These are phyloP conservation scores for Hamiltosporidium tvaerminnensis DNA, from an alignment of 371 early-diverging fungal genomes.

Conservation along the genomic window DNA sequence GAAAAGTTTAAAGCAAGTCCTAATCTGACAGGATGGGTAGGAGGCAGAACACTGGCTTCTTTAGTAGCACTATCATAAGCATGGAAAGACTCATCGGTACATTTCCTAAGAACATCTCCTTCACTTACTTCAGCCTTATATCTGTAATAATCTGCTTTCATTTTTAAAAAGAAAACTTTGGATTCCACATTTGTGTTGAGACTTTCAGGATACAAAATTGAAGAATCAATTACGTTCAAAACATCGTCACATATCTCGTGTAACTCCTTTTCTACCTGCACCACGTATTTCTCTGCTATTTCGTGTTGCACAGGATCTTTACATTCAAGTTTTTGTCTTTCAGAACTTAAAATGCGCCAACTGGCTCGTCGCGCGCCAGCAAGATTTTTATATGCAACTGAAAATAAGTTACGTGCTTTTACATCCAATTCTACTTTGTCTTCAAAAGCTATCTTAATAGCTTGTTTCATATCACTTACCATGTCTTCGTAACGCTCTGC, in stretches of 20 bases:
- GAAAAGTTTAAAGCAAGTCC: conserved; percentile 98
- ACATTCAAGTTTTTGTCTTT: conserved; percentile 84
- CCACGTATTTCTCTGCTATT: conserved; percentile 73
- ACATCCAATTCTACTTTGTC: conserved; percentile 48
- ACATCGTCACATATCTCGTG: conserved; percentile 81
- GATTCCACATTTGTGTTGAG: conserved; percentile 64
- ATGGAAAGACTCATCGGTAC: conserved; percentile 69
- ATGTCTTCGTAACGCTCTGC: conserved; percentile 53
- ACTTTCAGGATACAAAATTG: conserved; percentile 65
- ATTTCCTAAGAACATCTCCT: conserved; percentile 65
- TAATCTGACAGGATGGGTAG: conserved; percentile 93
- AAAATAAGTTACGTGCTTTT: conserved; percentile 88
- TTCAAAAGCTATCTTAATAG: conserved; percentile 32
- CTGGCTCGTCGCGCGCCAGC: conserved; percentile 93
- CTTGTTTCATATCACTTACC: conserved; percentile 48
- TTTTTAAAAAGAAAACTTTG: conserved; percentile 94
- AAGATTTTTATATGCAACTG: conserved; percentile 96
- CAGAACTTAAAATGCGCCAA: conserved; percentile 93
- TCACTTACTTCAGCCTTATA: conserved; percentile 90
- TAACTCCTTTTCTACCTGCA: conserved; percentile 77
- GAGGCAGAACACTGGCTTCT: conserved; percentile 75
- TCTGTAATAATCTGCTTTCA: conserved; percentile 99
- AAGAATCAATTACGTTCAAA: conserved; percentile 67
- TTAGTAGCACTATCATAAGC: conserved; percentile 86
- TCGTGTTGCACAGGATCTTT: conserved; percentile 68